Evolutionary conservation across 768 basidiomycete genomes (phyloP), one percentile per base, ranked within the genome.

Genomic region (Ramaria rubella): DNA sequence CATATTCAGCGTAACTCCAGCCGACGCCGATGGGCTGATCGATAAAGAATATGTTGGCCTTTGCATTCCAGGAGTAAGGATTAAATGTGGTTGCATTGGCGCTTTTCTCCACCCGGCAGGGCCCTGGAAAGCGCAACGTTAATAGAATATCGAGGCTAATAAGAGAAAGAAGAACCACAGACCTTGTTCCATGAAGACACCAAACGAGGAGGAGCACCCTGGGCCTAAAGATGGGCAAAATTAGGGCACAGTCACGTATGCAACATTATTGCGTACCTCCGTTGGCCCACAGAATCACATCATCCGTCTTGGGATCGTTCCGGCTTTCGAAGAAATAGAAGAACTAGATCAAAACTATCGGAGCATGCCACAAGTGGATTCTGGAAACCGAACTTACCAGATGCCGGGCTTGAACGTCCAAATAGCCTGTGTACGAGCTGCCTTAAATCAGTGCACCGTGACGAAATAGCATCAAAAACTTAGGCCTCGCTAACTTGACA

Each of bases 251-350:
- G 40, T 42, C 1, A 19, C n/a, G 23, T n/a, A 8, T 2, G n/a
- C 1, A 42, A 42, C 9, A 42, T 21, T 7, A n/a, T 17, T 2
- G 40, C 31, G 15, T 14, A 51, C 85, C 86, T 61, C 79, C 72
- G 68, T 67, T 62, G 63, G 66, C 56, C 76, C 75, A 76, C 61
- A 83, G 78, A 43, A 52, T 51, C 38, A 60, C 49, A 52, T 50
- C 67, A 57, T 70, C 70, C 42, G 67, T 75, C 14, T 71, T 75
- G 30, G 83, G 83, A 61, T 81, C 70, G 50, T 74, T 74, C 59
- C 87, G 70, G 59, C 81, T 83, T 69, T 87, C 84, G 67, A 87
- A 88, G 69, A 87, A 87, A 68, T 85, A 86, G 72, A 87, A 87
- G 68, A 83, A 84, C 49, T 50, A 27, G 3, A 26, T 50, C 2